These are phyloP conservation scores for Apostasia shenzhenica DNA, from an alignment of 106 monocot species.

Conservation along the genomic window DNA sequence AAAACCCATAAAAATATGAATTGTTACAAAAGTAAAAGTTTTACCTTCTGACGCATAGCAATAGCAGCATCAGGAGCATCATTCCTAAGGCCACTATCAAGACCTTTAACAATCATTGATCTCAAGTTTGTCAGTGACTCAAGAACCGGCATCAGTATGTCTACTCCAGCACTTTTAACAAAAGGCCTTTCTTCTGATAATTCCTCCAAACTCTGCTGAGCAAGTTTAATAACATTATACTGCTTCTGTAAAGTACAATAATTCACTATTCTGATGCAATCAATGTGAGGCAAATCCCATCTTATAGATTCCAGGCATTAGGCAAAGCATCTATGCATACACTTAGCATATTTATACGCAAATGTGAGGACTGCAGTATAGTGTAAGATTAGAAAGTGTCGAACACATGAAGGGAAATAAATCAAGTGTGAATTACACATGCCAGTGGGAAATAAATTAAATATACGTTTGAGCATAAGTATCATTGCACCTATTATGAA, in stretches of 20 bases:
- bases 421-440: too few species aligned
- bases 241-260: background rate
- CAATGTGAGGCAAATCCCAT: background rate
- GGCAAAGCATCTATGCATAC: too few species aligned
- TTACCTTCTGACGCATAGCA: constrained; percentile 95
- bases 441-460: too few species aligned
- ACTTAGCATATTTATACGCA: too few species aligned
- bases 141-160: constrained; percentile 45
- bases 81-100: constrained; percentile 94
- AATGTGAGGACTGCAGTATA: too few species aligned
- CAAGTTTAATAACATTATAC: background rate
- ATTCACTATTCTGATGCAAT: background rate
- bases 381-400: too few species aligned
- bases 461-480: too few species aligned
- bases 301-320: too few species aligned
- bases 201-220: constrained; percentile 62
- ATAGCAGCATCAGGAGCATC: constrained; percentile 94
- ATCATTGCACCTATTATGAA: too few species aligned
- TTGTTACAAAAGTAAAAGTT: background rate
- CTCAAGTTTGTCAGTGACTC: constrained; percentile 60
- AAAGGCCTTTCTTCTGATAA: constrained; percentile 23
- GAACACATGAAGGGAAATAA: too few species aligned
- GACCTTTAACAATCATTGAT: constrained; percentile 56
- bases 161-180: constrained; percentile 14
- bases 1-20: background rate